A percentile compares a stretch with the other conserved stretches of the same genome.
Evolutionary conservation across 768 basidiomycete genomes (phyloP).

Genomic region (Termitomyces sp.): DNA sequence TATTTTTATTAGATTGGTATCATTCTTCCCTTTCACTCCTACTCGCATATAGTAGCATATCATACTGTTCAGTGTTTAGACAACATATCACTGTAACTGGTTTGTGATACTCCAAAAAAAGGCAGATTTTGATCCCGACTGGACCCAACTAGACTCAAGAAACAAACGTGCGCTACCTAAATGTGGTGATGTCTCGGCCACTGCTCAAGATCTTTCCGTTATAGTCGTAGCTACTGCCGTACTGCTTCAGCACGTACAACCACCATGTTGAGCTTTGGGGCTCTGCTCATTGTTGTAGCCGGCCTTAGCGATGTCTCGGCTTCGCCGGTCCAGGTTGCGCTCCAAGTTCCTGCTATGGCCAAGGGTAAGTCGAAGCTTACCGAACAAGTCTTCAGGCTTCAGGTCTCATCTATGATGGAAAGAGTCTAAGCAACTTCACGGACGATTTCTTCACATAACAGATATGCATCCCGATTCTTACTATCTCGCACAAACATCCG

Average conservation of each 20-base stretch:
- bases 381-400: background rate
- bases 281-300: slow-evolving; percentile 20
- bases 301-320: slow-evolving; percentile 21
- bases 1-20: slow-evolving; percentile 5
- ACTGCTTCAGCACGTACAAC: background rate
- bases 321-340: slow-evolving; percentile 35
- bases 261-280: slow-evolving; percentile 9
- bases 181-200: slow-evolving; percentile 7
- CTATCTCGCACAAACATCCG: slow-evolving; percentile 48
- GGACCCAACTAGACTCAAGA: too few relatives aligned
- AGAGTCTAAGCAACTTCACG: slow-evolving; percentile 51
- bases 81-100: background rate
- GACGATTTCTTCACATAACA: slow-evolving; percentile 77
- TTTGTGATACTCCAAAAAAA: background rate
- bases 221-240: background rate
- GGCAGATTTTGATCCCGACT: background rate
- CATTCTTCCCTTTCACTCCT: background rate
- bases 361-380: slow-evolving; percentile 22
- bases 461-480: slow-evolving; percentile 80
- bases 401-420: slow-evolving; percentile 7
- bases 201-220: background rate
- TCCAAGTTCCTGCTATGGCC: slow-evolving; percentile 22
- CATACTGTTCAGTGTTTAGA: background rate
- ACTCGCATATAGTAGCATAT: background rate
- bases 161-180: slow-evolving; percentile 29